Conservation (phyloP, 2,329 filamentous ascomycete species). For the Penicillium sp. region DNA sequence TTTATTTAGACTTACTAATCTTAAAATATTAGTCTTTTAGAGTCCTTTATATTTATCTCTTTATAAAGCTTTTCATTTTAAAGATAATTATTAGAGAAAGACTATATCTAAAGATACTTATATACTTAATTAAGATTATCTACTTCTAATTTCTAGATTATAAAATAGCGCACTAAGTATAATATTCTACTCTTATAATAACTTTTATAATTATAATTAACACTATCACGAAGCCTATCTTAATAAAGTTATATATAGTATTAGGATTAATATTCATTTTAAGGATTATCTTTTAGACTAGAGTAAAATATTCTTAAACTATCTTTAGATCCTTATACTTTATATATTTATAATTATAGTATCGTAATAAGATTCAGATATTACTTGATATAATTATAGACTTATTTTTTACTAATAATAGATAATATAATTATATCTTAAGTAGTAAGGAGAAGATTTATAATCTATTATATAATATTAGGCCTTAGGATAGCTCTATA, state of each 20-base stretch:
- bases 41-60: too few relatives aligned
- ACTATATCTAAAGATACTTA: neutral
- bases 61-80: neutral
- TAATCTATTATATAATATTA: too few relatives aligned
- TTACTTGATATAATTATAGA: too few relatives aligned
- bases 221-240: constrained; percentile 2
- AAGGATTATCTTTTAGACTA: neutral
- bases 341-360: too few relatives aligned
- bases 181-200: neutral
- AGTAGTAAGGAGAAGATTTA: too few relatives aligned
- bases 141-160: constrained; percentile 2
- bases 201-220: neutral
- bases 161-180: neutral
- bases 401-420: too few relatives aligned
- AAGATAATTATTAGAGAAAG: neutral
- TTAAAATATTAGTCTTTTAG: too few relatives aligned
- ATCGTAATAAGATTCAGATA: too few relatives aligned
- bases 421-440: too few relatives aligned
- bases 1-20: too few relatives aligned
- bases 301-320: too few relatives aligned
- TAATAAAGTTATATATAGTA: constrained; percentile 1
- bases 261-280: neutral
- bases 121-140: constrained; percentile 3
- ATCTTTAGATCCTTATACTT: neutral
- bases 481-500: too few relatives aligned